Evolutionary conservation across 495 filamentous ascomycete species (phyloP), one percentile per base, ranked within the genome.

Genomic region (Xylaria sp.): DNA sequence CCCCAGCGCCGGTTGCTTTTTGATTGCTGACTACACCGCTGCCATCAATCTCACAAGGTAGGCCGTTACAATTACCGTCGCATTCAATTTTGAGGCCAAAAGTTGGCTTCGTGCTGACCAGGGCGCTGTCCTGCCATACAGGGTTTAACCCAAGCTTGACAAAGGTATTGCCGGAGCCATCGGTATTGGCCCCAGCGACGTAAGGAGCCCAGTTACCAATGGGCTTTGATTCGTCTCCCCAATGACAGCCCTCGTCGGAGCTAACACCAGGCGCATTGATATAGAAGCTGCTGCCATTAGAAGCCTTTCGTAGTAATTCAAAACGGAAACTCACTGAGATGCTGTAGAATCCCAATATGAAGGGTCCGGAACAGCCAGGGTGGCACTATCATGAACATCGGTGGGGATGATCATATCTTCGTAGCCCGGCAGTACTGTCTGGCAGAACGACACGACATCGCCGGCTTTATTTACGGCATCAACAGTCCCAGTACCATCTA

Each of bases 361-460:
- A 31, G 84, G 79, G 57, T 86, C 91, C 4, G 93, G 93, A 55
- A 95, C 92, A 64, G 93, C 92, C 46, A 96, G 80, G 48, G 85
- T 87, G 11, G 82, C 80, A n/a, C 73, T 75, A 64, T 75, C 76
- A 17, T 81, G 71, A 43, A 95, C 89, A 73, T 89, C 77, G 37
- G 91, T 94, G 15, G 92, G 92, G 77, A 95, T 96, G 72, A 94
- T 82, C 93, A 96, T 96, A 66, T 91, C 90, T 81, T 96, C 93
- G 77, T 93, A 93, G n/a, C 93, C 93, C 15, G 93, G 93, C 64
- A 94, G 79, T 46, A 94, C 92, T 3, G 93, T 96, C 77, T 96
- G 93, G 76, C 93, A 96, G 79, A 94, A 92, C 4, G 93, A 86
- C 19, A 94, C 89, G 21, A 84, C 68, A 61, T 85, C 81, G 31